Conservation (phyloP, 805 yeast species). For the Saccharomyces eubayanus region DNA sequence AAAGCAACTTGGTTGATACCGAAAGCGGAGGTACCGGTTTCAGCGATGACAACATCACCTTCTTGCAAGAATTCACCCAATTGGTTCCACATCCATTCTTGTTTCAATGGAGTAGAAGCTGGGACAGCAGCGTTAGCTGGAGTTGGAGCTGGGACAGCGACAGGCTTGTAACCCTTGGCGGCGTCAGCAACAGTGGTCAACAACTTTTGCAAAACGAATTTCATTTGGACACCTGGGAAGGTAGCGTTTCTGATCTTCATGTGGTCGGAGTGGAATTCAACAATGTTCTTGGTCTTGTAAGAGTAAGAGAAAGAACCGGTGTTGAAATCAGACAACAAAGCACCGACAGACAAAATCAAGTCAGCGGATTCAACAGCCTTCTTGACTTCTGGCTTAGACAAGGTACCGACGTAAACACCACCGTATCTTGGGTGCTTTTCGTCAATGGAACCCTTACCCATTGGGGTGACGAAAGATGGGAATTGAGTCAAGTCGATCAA, state of each 20-base stretch:
- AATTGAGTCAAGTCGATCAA: slow-evolving; percentile 62
- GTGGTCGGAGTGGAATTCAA: slow-evolving; percentile 73
- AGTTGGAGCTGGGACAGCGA: slow-evolving; percentile 47
- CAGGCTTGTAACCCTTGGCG: slow-evolving; percentile 40
- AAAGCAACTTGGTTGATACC: slow-evolving; percentile 60
- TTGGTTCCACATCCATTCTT: slow-evolving; percentile 63
- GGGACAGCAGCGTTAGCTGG: slow-evolving; percentile 39
- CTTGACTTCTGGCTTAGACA: slow-evolving; percentile 64
- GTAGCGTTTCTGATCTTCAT: slow-evolving; percentile 62
- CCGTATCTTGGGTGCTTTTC: slow-evolving; percentile 68
- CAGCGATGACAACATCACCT: slow-evolving; percentile 61
- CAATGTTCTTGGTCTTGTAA: slow-evolving; percentile 63
- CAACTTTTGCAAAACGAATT: slow-evolving; percentile 41
- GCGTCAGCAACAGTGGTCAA: slow-evolving; percentile 33
- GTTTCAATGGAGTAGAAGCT: slow-evolving; percentile 43
- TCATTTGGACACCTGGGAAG: slow-evolving; percentile 68
- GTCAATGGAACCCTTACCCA: slow-evolving; percentile 78
- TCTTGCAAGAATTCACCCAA: slow-evolving; percentile 53
- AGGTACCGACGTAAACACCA: slow-evolving; percentile 80
- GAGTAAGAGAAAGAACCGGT: slow-evolving; percentile 80
- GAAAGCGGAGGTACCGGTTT: slow-evolving; percentile 70
- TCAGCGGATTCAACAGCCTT: slow-evolving; percentile 68
- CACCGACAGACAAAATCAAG: slow-evolving; percentile 71
- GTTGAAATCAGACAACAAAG: slow-evolving; percentile 78
- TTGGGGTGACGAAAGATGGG: slow-evolving; percentile 81